A percentile compares a stretch with the other conserved stretches of the same genome.
Evolutionary conservation across 2,329 filamentous ascomycete species (phyloP).

Genomic region (Venturiaceae sp.): DNA sequence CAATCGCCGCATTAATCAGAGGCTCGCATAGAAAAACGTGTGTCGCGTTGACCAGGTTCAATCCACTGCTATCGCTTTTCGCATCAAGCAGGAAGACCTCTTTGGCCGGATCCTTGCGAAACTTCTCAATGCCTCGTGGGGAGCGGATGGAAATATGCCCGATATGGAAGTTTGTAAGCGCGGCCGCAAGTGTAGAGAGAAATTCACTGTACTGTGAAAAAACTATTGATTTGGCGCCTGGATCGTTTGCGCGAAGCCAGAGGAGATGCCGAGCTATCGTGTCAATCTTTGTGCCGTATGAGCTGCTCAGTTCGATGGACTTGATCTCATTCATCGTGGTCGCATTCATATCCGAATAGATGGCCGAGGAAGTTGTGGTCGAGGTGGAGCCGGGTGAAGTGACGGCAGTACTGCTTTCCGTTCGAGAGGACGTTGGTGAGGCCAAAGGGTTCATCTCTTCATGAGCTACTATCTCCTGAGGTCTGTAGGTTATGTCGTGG

Average conservation of each 20-base stretch:
- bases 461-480: conserved; percentile 60
- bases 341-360: conserved; percentile 70
- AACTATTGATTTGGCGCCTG: conserved; percentile 83
- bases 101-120: conserved; percentile 61
- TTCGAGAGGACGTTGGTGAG: background rate
- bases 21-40: conserved; percentile 95
- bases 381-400: conserved; percentile 17
- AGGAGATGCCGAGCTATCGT: conserved; percentile 58
- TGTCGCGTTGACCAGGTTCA: conserved; percentile 87
- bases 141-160: conserved; percentile 62
- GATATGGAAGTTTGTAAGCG: conserved; percentile 64
- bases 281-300: conserved; percentile 86
- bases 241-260: conserved; percentile 76
- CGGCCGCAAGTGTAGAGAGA: conserved; percentile 59
- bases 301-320: conserved; percentile 60
- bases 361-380: conserved; percentile 27
- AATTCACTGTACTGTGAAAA: conserved; percentile 89
- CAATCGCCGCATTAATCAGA: conserved; percentile 83
- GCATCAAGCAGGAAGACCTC: conserved; percentile 88
- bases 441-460: conserved; percentile 35
- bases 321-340: conserved; percentile 71
- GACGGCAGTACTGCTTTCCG: conserved; percentile 8
- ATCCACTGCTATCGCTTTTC: conserved; percentile 74
- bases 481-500: conserved; percentile 76
- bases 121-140: conserved; percentile 59